phyloP scores from a whole-genome alignment of 306 rosid genomes.

The Echinosophora koreensis region DNA sequence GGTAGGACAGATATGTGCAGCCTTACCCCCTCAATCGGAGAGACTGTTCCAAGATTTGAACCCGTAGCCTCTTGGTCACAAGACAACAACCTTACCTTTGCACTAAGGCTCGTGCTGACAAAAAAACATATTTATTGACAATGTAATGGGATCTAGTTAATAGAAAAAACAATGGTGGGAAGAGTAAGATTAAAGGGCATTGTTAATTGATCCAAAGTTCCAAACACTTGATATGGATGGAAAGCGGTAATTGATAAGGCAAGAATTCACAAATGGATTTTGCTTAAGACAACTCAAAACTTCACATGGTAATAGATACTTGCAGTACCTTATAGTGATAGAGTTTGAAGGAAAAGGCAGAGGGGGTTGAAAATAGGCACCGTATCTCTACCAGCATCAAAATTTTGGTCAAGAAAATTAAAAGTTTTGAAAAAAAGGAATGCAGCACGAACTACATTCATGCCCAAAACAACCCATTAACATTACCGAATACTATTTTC shows the following conservation, averaged over 20 bases:
- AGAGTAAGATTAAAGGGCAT: conserved; percentile 17
- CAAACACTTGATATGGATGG: conserved; percentile 7
- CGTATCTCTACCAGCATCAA: not conserved
- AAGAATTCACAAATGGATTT: conserved; percentile 14
- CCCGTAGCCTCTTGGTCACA: too few species aligned
- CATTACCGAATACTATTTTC: not conserved
- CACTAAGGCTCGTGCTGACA: not conserved
- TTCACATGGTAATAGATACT: conserved; percentile 11
- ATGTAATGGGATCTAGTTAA: not conserved
- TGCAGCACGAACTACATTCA: not conserved
- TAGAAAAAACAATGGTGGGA: conserved; percentile 26
- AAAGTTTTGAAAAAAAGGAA: conserved; percentile 33
- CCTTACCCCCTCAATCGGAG: too few species aligned
- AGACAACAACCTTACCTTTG: too few species aligned
- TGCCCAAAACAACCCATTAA: not conserved
- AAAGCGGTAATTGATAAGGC: conserved; percentile 1
- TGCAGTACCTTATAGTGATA: not conserved
- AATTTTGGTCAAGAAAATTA: not conserved
- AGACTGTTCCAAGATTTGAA: too few species aligned
- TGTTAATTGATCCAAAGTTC: not conserved
- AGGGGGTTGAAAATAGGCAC: conserved; percentile 21
- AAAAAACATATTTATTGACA: not conserved
- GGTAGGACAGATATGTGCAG: too few species aligned
- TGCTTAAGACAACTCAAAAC: not conserved
- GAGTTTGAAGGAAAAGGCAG: conserved; percentile 25